Evolutionary conservation across 306 rosid genomes (phyloP).

Genomic region (Dalbergia oliveri): DNA sequence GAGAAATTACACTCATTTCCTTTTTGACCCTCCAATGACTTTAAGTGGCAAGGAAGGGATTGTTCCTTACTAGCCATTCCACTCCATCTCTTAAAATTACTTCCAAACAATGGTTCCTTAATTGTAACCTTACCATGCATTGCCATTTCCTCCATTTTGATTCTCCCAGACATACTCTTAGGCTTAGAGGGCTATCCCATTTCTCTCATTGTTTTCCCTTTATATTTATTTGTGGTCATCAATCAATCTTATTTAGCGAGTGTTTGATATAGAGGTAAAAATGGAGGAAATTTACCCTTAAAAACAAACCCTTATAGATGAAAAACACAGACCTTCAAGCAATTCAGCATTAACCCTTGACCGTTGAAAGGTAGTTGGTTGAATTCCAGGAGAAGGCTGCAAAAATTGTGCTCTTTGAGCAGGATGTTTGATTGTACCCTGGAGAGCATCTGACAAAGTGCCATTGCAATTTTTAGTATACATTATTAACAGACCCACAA

Average conservation of each 20-base stretch:
- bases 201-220: neutral
- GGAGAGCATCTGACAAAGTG: conserved; percentile 54
- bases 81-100: no score
- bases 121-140: no score
- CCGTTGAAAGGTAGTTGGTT: conserved; percentile 29
- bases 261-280: no score
- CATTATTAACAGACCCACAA: conserved; percentile 3
- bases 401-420: conserved; percentile 43
- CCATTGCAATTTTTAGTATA: conserved; percentile 18
- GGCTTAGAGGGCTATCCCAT: no score
- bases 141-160: no score
- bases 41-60: no score
- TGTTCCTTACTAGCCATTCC: no score
- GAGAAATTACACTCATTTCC: no score
- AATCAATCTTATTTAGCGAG: neutral
- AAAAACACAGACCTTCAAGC: conserved; percentile 57
- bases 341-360: conserved; percentile 39
- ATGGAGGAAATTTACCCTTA: no score
- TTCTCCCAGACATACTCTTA: no score
- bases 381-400: conserved; percentile 42
- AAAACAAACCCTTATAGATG: neutral
- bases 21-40: no score
- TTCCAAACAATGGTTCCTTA: no score
- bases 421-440: conserved; percentile 40
- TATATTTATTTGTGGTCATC: neutral